Evolutionary conservation across 768 basidiomycete genomes (phyloP), one percentile per base, ranked within the genome.

Genomic region (Phylloporus arenicola): DNA sequence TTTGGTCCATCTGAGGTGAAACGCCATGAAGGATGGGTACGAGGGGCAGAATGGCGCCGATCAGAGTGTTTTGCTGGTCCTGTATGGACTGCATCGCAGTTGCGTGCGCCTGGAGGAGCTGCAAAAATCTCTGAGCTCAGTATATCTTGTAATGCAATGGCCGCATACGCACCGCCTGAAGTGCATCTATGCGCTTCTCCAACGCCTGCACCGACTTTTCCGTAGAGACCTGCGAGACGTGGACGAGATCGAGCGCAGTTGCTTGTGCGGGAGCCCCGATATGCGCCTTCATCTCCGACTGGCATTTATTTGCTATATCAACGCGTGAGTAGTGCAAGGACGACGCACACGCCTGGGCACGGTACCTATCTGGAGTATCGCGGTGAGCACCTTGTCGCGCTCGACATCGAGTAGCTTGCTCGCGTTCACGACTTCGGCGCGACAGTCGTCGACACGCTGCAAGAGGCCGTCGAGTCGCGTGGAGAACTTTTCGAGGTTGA

Each of bases 401-500:
- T 81, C 81, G 22, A 71, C 70, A 52, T 84, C 76, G 52, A 84
- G 84, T n/a, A 81, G 65, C 20, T 72, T 72, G 53, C 81, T 77
- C 3, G 79, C 75, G 6, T 71, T 67, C 20, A 72, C 67, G 27
- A 87, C 73, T 56, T 85, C 81, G 6, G 68, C 63, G 54, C 74
- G 76, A 22, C 81, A 72, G 29, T 78, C 72, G 13, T 80, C 77
- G 12, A 85, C 72, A 29, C 69, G 73, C 11, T 64, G 64, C 2
- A 79, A 65, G 20, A 88, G 71, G n/a, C 67, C 66, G 38, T 78
- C 80, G 13, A 83, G 77, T 27, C 76, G 75, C 7, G 69, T 68
- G 0, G 82, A 78, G 52, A 88, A 88, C 57, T 71, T 78, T 65
- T 89, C 84, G 31, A 88, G 73, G 53, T 82, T 79, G 19, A 76